Percentiles rank a stretch among this genome's conserved stretches.
phyloP scores from a whole-genome alignment of 805 yeast genomes.

The Huiozyma naganishii region DNA sequence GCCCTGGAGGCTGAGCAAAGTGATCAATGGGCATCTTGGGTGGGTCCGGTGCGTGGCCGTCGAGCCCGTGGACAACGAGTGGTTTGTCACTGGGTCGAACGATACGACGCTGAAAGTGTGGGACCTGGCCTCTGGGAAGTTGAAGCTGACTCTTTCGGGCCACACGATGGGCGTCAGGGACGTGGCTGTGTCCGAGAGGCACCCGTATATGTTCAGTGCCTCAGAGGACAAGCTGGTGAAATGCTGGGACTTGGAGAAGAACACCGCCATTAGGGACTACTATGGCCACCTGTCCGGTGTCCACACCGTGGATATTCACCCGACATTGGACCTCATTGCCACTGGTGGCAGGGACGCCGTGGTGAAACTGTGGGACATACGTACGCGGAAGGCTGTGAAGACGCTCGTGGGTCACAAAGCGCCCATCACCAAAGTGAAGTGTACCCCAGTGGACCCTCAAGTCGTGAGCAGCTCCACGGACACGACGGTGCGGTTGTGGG shows the following conservation, averaged over 20 bases:
- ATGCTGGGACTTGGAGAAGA: slow-evolving; percentile 93
- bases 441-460: slow-evolving; percentile 76
- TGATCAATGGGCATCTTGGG: slow-evolving; percentile 83
- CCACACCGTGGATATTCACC: slow-evolving; percentile 75
- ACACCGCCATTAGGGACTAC: slow-evolving; percentile 71
- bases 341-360: slow-evolving; percentile 87
- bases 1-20: slow-evolving; percentile 62
- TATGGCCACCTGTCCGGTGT: slow-evolving; percentile 93
- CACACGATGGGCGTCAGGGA: slow-evolving; percentile 86
- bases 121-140: slow-evolving; percentile 65
- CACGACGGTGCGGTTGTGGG: slow-evolving; percentile 83
- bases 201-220: slow-evolving; percentile 83
- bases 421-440: slow-evolving; percentile 57
- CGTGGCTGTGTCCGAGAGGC: slow-evolving; percentile 56
- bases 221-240: slow-evolving; percentile 88
- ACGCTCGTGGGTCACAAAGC: slow-evolving; percentile 73
- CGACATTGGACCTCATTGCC: slow-evolving; percentile 67
- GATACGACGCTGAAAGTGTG: slow-evolving; percentile 86
- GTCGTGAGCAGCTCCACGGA: slow-evolving; percentile 76
- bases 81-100: slow-evolving; percentile 87
- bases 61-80: slow-evolving; percentile 72
- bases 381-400: slow-evolving; percentile 65
- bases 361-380: slow-evolving; percentile 86
- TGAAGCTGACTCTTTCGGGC: slow-evolving; percentile 74
- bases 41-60: slow-evolving; percentile 78